These are phyloP conservation scores for Auricularia sp. DNA, from an alignment of 768 basidiomycete species.

Conservation along the genomic window DNA sequence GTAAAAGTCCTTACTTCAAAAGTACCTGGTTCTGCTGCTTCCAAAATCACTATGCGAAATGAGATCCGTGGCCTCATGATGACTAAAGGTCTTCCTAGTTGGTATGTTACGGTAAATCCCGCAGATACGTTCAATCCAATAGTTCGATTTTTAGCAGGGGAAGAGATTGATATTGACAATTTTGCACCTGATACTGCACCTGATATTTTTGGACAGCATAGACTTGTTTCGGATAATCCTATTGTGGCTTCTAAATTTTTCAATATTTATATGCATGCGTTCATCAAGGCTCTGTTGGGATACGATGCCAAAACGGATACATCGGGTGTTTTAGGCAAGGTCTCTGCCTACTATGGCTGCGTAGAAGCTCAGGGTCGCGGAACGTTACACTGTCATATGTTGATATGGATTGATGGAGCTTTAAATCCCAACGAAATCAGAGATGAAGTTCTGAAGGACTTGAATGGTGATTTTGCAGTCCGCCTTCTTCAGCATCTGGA, in stretches of 20 bases:
- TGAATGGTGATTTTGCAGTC: neutral
- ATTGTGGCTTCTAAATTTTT: conserved; percentile 8
- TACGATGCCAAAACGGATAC: neutral
- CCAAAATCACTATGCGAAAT: conserved; percentile 8
- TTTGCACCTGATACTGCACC: neutral
- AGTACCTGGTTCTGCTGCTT: conserved; percentile 10
- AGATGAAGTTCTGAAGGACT: conserved; percentile 1
- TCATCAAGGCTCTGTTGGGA: neutral
- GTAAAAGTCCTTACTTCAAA: conserved; percentile 8
- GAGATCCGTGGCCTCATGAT: conserved; percentile 11
- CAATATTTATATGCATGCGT: conserved; percentile 4
- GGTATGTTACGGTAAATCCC: conserved; percentile 16
- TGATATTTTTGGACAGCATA: neutral
- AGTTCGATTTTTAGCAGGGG: conserved; percentile 9
- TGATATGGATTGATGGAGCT: conserved; percentile 14
- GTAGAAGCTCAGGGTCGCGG: conserved; percentile 14
- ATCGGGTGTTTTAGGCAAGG: conserved; percentile 9
- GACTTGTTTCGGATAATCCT: conserved; percentile 7
- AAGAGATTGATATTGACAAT: conserved; percentile 9
- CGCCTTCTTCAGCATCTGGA: neutral
- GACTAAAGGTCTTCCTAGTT: conserved; percentile 8
- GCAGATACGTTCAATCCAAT: conserved; percentile 10
- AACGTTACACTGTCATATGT: conserved; percentile 14
- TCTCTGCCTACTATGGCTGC: conserved; percentile 11
- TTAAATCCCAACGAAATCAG: conserved; percentile 11